These are phyloP conservation scores for Coemansia sp. DNA, from an alignment of 192 early-diverging fungal genomes.

Conservation along the genomic window DNA sequence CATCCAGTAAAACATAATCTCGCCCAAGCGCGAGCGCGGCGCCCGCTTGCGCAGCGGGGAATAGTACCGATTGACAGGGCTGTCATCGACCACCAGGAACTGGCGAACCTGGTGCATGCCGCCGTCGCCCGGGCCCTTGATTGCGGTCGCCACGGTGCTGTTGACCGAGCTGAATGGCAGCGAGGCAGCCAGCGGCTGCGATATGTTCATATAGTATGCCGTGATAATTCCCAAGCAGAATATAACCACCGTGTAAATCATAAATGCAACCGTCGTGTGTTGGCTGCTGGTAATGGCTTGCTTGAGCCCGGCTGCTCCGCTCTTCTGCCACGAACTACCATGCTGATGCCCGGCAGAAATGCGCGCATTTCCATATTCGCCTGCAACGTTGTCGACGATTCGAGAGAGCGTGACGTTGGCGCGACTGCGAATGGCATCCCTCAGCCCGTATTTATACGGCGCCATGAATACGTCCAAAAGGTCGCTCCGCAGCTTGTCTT, in stretches of 20 bases:
- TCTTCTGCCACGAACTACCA: background rate
- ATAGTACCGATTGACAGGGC: conserved; percentile 35
- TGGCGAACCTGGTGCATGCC: conserved; percentile 43
- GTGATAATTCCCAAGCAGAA: conserved; percentile 51
- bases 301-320: conserved; percentile 12
- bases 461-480: conserved; percentile 36
- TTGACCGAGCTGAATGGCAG: conserved; percentile 24
- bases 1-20: conserved; percentile 55
- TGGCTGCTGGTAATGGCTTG: conserved; percentile 33
- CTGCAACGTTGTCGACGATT: conserved; percentile 46
- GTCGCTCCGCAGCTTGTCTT: conserved; percentile 33
- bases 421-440: conserved; percentile 39
- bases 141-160: conserved; percentile 15
- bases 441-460: conserved; percentile 37
- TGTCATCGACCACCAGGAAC: conserved; percentile 50
- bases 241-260: conserved; percentile 48
- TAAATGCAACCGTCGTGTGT: conserved; percentile 37
- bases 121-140: conserved; percentile 12
- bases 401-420: conserved; percentile 39
- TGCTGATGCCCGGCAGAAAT: background rate
- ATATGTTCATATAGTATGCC: conserved; percentile 42
- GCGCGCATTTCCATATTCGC: conserved; percentile 18
- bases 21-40: conserved; percentile 44
- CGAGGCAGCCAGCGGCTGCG: conserved; percentile 31
- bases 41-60: conserved; percentile 37